These are phyloP conservation scores for Monosporozyma servazzii DNA, from an alignment of 805 yeast species.

Conservation along the genomic window DNA sequence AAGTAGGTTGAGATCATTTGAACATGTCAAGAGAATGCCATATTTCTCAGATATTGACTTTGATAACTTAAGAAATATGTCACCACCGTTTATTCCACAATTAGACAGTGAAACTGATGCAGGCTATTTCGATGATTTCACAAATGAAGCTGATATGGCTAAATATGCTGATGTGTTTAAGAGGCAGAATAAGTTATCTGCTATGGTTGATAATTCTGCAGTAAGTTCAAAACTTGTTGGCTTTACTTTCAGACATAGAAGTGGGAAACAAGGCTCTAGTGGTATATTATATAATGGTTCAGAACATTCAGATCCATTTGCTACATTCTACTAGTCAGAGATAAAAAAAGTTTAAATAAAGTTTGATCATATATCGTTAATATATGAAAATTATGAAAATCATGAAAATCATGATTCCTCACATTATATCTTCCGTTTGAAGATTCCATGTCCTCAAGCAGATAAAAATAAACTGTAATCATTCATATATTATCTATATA, in stretches of 20 bases:
- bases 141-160: slow-evolving; percentile 93
- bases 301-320: slow-evolving; percentile 31
- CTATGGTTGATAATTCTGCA: slow-evolving; percentile 45
- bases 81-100: slow-evolving; percentile 96
- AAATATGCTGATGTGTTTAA: slow-evolving; percentile 95
- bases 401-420: neutral
- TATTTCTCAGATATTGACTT: slow-evolving; percentile 84
- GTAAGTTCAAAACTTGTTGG: slow-evolving; percentile 79
- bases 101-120: slow-evolving; percentile 96
- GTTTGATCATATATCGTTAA: neutral
- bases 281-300: slow-evolving; percentile 30
- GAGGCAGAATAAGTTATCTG: slow-evolving; percentile 78
- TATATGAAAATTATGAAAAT: neutral
- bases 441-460: neutral
- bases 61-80: slow-evolving; percentile 52
- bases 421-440: neutral
- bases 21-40: slow-evolving; percentile 68
- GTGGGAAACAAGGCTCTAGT: slow-evolving; percentile 32
- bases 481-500: neutral
- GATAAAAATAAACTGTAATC: neutral
- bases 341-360: neutral
- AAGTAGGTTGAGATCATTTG: slow-evolving; percentile 65
- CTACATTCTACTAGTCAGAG: slow-evolving; percentile 26
- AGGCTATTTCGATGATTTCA: slow-evolving; percentile 96
- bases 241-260: slow-evolving; percentile 84